Evolutionary conservation across 345 rosid genomes (phyloP).

Genomic region (Linum tenue): DNA sequence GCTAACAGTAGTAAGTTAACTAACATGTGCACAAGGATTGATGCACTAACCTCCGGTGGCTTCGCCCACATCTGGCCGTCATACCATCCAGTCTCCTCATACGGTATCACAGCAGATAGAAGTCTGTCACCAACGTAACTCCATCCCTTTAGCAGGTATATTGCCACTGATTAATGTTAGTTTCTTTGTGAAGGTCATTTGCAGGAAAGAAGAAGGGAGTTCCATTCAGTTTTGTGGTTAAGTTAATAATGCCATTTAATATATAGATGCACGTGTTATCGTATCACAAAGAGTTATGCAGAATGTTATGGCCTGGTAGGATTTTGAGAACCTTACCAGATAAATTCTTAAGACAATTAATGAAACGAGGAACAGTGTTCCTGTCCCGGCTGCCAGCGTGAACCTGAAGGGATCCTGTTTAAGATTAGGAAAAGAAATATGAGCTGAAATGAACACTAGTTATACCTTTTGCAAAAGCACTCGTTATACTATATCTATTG

Average conservation of each 20-base stretch:
- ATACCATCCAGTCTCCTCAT: conserved; percentile 99
- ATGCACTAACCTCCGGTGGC: conserved; percentile 74
- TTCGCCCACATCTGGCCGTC: conserved; percentile 98
- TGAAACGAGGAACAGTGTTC: conserved; percentile 77
- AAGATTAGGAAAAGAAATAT: conserved; percentile 4
- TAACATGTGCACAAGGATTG: not conserved
- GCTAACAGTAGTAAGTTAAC: not conserved
- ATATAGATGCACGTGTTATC: too few relatives aligned
- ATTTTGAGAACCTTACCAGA: conserved; percentile 41
- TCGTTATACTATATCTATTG: not conserved
- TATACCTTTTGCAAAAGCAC: not conserved
- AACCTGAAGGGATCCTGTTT: conserved; percentile 83
- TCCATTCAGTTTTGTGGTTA: not conserved
- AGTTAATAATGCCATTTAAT: conserved; percentile 2
- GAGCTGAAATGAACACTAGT: not conserved
- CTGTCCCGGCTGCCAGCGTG: conserved; percentile 84
- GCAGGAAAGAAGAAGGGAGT: not conserved
- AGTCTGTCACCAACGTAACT: conserved; percentile 93
- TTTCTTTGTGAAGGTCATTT: not conserved
- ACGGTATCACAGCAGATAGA: conserved; percentile 85
- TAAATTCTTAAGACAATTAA: conserved; percentile 73
- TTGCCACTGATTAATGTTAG: not conserved
- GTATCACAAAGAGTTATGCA: not conserved
- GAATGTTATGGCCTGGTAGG: not conserved
- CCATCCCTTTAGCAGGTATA: conserved; percentile 62